Evolutionary conservation across 2,329 filamentous ascomycete species (phyloP).

Genomic region (Stagonosporopsis vannaccii): DNA sequence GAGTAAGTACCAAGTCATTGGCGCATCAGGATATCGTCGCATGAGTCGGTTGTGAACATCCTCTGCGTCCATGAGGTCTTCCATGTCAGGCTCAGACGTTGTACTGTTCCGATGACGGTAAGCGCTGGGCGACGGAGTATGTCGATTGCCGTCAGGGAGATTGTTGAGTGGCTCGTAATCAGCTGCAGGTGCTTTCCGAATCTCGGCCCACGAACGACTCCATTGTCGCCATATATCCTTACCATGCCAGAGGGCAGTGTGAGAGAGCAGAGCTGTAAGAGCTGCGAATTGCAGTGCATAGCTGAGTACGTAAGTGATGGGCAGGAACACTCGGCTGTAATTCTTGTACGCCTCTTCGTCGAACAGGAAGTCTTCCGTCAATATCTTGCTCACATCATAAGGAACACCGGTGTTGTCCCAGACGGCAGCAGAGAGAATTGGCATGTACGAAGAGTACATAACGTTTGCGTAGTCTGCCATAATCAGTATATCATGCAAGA

Average conservation of each 20-base stretch:
- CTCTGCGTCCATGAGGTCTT: conserved; percentile 70
- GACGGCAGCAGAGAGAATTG: conserved; percentile 82
- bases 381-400: conserved; percentile 81
- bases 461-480: conserved; percentile 73
- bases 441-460: conserved; percentile 84
- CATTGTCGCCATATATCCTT: conserved; percentile 81
- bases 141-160: conserved; percentile 45
- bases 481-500: conserved; percentile 7
- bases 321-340: conserved; percentile 86
- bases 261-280: conserved; percentile 78
- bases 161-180: conserved; percentile 46
- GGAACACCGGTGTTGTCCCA: conserved; percentile 84
- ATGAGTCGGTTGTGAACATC: conserved; percentile 87
- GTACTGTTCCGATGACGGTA: conserved; percentile 37
- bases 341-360: conserved; percentile 76
- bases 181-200: conserved; percentile 47
- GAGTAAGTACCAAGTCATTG: conserved; percentile 79
- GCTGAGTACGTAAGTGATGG: conserved; percentile 86
- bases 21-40: conserved; percentile 81
- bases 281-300: conserved; percentile 88
- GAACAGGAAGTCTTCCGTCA: conserved; percentile 80
- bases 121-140: conserved; percentile 28
- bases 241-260: conserved; percentile 85
- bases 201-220: conserved; percentile 72
- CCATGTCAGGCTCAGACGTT: conserved; percentile 49